phyloP scores from a whole-genome alignment of 331 rosid species.

The Dryas integrifolia region DNA sequence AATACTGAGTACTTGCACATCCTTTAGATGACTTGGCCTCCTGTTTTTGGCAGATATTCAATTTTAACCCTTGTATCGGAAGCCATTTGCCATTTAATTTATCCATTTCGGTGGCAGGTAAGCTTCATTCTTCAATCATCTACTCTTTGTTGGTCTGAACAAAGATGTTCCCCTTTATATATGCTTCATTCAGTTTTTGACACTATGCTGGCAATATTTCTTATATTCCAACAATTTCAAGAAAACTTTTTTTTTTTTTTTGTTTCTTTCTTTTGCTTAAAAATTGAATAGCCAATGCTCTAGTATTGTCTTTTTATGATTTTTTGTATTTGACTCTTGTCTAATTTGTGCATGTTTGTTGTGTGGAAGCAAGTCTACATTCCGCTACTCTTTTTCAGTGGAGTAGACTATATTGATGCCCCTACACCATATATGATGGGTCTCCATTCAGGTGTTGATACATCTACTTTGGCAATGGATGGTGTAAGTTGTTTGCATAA shows the following conservation, averaged over 20 bases:
- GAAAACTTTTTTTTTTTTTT: background rate
- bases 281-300: conserved; percentile 19
- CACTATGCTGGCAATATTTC: conserved; percentile 14
- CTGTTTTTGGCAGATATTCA: conserved; percentile 71
- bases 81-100: conserved; percentile 92
- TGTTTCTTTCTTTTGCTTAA: conserved; percentile 6
- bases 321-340: conserved; percentile 33
- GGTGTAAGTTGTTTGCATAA: conserved; percentile 64
- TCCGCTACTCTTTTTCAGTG: conserved; percentile 98
- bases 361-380: conserved; percentile 95
- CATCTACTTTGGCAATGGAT: conserved; percentile 70
- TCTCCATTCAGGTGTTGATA: conserved; percentile 95
- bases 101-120: conserved; percentile 99
- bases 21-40: conserved; percentile 22
- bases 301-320: conserved; percentile 13
- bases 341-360: conserved; percentile 51
- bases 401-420: conserved; percentile 99
- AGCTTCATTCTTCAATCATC: conserved; percentile 21
- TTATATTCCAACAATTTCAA: background rate
- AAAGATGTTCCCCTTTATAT: conserved; percentile 17
- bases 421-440: conserved; percentile 99
- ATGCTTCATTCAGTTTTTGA: conserved; percentile 24
- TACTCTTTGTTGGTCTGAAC: conserved; percentile 13
- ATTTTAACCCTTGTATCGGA: conserved; percentile 89
- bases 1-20: background rate